Base-by-base conservation (phyloP, 2,329 filamentous ascomycete species). In the Cordyceps pruinosa region DNA sequence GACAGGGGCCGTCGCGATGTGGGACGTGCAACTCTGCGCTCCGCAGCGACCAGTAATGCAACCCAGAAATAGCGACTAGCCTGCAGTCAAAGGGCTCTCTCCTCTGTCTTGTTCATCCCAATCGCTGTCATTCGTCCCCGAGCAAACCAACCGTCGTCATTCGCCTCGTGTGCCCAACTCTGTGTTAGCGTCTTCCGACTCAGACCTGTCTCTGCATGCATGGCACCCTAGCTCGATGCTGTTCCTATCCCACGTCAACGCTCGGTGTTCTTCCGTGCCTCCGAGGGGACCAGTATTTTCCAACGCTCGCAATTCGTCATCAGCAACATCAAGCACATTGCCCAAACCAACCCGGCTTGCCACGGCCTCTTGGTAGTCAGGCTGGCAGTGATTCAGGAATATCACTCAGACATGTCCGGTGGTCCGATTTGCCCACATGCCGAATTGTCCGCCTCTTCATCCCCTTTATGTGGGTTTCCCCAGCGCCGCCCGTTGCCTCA, bases 401-500 rank as follows among this genome's bases (percentile, higher is more conserved):
- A 17, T 15, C 32, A 39, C 52, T 39, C n/a, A 4, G 30, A 26
- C 52, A 23, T 47, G 45, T 56, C 45, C 28, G 37, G 45, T 45
- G 37, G 23, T 44, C 37, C 54, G 54, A 45, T 45, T 49, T 50
- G 26, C 46, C 54, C 54, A 50, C 54, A 56, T 56, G 26, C 53
- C 53, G 53, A 46, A 41, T 41, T 30, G 53, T 41, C 53, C 32
- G 53, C 26, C 25, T 47, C 28, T 21, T 26, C 8, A 21, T 37
- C 26, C 25, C 41, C 28, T 21, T 26, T 13, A 21, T 37, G 51
- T 55, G 51, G 51, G 42, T 25, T 55, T 17, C 53, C 53, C 46
- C 46, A 57, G 45, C 30, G 26, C 35, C 35, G 44, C 53, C 45
- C 44, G 52, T 49, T 49, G 45, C 45, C 37, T 17, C 45, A 56